These are phyloP conservation scores for Cystofilobasidium ferigula DNA, from an alignment of 768 basidiomycete genomes.

Conservation along the genomic window DNA sequence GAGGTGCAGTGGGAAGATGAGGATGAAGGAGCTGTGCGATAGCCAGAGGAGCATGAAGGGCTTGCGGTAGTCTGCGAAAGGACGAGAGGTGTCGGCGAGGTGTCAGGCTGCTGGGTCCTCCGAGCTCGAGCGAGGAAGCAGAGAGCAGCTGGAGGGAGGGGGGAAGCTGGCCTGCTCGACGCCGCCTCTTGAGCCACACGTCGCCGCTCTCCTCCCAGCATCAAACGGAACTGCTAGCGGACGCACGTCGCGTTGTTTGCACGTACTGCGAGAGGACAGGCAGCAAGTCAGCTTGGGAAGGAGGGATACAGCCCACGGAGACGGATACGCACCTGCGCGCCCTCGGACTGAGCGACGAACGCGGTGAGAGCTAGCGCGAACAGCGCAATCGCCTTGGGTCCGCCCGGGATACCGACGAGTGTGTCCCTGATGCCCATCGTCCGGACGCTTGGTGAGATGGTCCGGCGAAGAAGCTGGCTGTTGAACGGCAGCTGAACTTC, in stretches of 20 bases:
- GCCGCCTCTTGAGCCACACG: no score
- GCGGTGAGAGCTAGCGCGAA: background rate
- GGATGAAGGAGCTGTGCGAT: conserved; percentile 43
- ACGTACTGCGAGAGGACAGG: background rate
- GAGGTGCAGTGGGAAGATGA: conserved; percentile 76
- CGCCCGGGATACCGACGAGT: conserved; percentile 6
- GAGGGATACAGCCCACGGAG: background rate
- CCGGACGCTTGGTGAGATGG: no score
- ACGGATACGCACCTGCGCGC: background rate
- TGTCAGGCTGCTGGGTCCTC: no score
- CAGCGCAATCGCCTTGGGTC: background rate
- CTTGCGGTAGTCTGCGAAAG: conserved; percentile 52
- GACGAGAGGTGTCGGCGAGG: background rate
- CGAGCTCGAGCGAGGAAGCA: background rate
- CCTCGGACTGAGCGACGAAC: conserved; percentile 14
- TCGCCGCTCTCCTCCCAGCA: no score
- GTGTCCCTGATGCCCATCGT: no score
- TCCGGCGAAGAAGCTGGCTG: no score
- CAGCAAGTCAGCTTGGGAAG: background rate
- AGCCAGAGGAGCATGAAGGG: conserved; percentile 58
- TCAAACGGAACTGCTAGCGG: background rate
- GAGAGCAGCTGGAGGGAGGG: background rate
- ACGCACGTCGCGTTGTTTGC: conserved; percentile 5
- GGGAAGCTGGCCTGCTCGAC: no score
- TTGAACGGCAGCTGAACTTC: no score